Conservation (phyloP, 1,284 basidiomycete species). For the Melampsora americana region DNA sequence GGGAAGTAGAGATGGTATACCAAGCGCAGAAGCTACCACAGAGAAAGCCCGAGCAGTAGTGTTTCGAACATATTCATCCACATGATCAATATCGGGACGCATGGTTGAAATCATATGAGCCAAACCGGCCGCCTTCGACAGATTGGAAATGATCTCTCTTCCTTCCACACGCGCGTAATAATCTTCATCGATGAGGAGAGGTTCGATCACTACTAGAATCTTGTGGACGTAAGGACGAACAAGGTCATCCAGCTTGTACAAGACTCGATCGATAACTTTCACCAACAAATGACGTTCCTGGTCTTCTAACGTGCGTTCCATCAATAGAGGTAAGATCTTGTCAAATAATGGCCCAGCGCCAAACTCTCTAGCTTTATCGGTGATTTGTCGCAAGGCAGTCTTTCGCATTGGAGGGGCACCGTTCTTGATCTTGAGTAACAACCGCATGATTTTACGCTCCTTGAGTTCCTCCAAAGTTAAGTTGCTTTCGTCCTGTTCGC, state of each 20-base stretch:
- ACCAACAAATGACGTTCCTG: slow-evolving; percentile 97
- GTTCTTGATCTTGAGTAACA: slow-evolving; percentile 99
- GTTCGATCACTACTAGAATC: slow-evolving; percentile 98
- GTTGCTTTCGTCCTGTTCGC: slow-evolving; percentile 79
- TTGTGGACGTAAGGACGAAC: slow-evolving; percentile 99
- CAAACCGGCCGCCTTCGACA: slow-evolving; percentile 96
- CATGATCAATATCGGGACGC: slow-evolving; percentile 99
- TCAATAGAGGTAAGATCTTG: slow-evolving; percentile 95
- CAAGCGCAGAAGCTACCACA: slow-evolving; percentile 95
- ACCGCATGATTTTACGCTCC: slow-evolving; percentile 98
- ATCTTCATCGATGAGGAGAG: slow-evolving; percentile 96
- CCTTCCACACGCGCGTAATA: slow-evolving; percentile 99
- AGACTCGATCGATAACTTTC: slow-evolving; percentile 97
- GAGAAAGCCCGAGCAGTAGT: slow-evolving; percentile 98
- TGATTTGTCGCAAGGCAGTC: slow-evolving; percentile 94
- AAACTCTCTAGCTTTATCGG: slow-evolving; percentile 98
- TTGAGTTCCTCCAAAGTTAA: slow-evolving; percentile 97
- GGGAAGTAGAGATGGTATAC: slow-evolving; percentile 92
- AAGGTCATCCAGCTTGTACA: slow-evolving; percentile 98
- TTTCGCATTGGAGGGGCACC: slow-evolving; percentile 97
- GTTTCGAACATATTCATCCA: slow-evolving; percentile 98
- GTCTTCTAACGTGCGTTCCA: slow-evolving; percentile 98
- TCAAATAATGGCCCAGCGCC: slow-evolving; percentile 98
- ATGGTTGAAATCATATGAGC: slow-evolving; percentile 99
- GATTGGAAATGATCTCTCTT: slow-evolving; percentile 97